A percentile compares a stretch with the other conserved stretches of the same genome.
These are phyloP conservation scores for Diatrype stigma DNA, from an alignment of 2,329 filamentous ascomycete genomes.

Conservation along the genomic window DNA sequence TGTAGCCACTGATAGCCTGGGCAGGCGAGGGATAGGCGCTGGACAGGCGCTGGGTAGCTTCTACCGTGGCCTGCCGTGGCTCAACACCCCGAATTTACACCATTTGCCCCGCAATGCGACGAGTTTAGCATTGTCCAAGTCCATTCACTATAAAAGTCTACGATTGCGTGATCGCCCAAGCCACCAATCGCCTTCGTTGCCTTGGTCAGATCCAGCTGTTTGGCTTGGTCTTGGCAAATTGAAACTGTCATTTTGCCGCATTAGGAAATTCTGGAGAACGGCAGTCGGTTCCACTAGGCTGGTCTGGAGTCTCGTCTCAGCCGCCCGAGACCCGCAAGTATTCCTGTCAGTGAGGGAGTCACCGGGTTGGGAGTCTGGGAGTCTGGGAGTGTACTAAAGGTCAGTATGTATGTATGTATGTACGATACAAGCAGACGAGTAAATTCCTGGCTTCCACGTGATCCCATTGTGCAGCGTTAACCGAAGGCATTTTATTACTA, in stretches of 20 bases:
- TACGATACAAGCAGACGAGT: too few relatives aligned
- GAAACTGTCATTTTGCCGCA: not conserved
- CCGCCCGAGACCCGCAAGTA: not conserved
- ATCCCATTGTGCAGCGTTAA: too few relatives aligned
- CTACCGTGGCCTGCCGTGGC: too few relatives aligned
- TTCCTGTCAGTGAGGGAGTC: too few relatives aligned
- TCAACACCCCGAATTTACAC: not conserved
- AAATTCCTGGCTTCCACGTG: too few relatives aligned
- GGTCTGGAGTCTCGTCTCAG: not conserved
- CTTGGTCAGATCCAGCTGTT: not conserved
- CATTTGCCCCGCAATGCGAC: not conserved
- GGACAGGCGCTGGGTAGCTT: too few relatives aligned
- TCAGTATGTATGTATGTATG: too few relatives aligned
- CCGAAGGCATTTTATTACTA: too few relatives aligned
- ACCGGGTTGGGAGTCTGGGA: too few relatives aligned
- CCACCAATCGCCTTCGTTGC: not conserved
- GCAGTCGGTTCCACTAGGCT: not conserved
- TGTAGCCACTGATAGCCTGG: too few relatives aligned
- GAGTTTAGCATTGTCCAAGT: not conserved
- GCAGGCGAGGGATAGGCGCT: too few relatives aligned
- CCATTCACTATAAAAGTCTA: not conserved
- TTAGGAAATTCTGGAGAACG: not conserved
- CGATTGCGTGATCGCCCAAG: conserved; percentile 1
- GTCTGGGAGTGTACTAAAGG: too few relatives aligned
- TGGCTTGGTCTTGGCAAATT: not conserved